phyloP scores from a whole-genome alignment of 2,329 filamentous ascomycete genomes.

The Cadophora sp. region DNA sequence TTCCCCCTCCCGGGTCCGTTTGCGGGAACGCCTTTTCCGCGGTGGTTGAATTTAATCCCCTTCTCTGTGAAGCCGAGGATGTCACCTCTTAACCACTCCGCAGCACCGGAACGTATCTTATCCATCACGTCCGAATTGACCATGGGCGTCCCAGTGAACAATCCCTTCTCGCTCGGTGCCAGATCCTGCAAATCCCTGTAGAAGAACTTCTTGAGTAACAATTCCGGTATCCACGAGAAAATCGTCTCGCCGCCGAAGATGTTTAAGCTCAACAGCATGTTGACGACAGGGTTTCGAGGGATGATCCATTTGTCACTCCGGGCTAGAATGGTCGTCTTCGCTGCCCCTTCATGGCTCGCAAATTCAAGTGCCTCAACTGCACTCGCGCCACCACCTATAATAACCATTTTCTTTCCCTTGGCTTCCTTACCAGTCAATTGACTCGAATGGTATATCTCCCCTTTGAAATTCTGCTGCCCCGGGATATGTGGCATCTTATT shows the following conservation, averaged over 20 bases:
- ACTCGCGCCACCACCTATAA: slow-evolving; percentile 81
- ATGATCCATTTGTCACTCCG: slow-evolving; percentile 89
- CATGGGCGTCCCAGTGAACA: slow-evolving; percentile 89
- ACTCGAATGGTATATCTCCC: slow-evolving; percentile 77
- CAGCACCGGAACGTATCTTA: slow-evolving; percentile 73
- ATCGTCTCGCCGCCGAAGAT: slow-evolving; percentile 79
- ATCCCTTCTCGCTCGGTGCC: slow-evolving; percentile 70
- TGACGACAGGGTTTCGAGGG: slow-evolving; percentile 77
- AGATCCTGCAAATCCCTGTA: slow-evolving; percentile 82
- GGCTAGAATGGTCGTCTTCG: slow-evolving; percentile 74
- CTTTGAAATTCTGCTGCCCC: slow-evolving; percentile 75
- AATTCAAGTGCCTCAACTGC: slow-evolving; percentile 86
- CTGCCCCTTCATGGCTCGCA: slow-evolving; percentile 69
- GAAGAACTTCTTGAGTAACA: slow-evolving; percentile 77
- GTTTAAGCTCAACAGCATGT: slow-evolving; percentile 77
- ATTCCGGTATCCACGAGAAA: slow-evolving; percentile 80
- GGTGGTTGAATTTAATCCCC: slow-evolving; percentile 75
- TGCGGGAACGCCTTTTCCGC: slow-evolving; percentile 74
- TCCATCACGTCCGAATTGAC: slow-evolving; percentile 83
- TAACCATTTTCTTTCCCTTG: slow-evolving; percentile 75
- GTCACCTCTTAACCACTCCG: slow-evolving; percentile 83
- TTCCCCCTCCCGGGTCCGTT: slow-evolving; percentile 74
- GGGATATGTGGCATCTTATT: slow-evolving; percentile 75
- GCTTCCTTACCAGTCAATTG: slow-evolving; percentile 75
- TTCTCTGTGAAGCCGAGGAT: slow-evolving; percentile 69